Conservation (phyloP, 148 eudicot genomes). For the Cornus florida region DNA sequence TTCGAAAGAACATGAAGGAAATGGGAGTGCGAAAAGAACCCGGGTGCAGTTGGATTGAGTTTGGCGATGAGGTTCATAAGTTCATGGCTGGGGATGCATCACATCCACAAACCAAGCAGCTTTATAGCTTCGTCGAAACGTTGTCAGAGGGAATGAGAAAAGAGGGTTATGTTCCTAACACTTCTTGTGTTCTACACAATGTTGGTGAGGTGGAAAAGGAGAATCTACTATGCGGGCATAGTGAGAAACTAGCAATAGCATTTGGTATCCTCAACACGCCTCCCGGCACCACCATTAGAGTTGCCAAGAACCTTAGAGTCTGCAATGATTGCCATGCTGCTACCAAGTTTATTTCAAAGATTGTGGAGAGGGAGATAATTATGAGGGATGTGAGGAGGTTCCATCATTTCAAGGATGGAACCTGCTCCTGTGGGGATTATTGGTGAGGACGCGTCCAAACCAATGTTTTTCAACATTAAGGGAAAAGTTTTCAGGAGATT, state of each 20-base stretch:
- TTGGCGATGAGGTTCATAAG: constrained; percentile 58
- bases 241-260: constrained; percentile 59
- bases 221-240: constrained; percentile 52
- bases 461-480: neutral
- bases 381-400: constrained; percentile 58
- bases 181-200: constrained; percentile 69
- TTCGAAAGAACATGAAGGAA: constrained; percentile 59
- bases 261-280: constrained; percentile 57
- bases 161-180: constrained; percentile 66
- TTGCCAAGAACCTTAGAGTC: constrained; percentile 64
- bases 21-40: constrained; percentile 81
- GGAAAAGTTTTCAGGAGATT: neutral
- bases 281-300: constrained; percentile 54
- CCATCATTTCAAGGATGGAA: constrained; percentile 61
- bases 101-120: constrained; percentile 53
- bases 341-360: constrained; percentile 53
- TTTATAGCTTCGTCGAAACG: constrained; percentile 42
- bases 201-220: constrained; percentile 54
- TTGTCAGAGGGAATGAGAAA: constrained; percentile 50
- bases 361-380: constrained; percentile 53
- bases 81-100: constrained; percentile 67
- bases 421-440: constrained; percentile 58
- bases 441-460: constrained; percentile 32
- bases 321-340: constrained; percentile 67
- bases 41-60: constrained; percentile 89